Evolutionary conservation across 495 filamentous ascomycete species (phyloP).

Genomic region (Penicillium paradoxum): DNA sequence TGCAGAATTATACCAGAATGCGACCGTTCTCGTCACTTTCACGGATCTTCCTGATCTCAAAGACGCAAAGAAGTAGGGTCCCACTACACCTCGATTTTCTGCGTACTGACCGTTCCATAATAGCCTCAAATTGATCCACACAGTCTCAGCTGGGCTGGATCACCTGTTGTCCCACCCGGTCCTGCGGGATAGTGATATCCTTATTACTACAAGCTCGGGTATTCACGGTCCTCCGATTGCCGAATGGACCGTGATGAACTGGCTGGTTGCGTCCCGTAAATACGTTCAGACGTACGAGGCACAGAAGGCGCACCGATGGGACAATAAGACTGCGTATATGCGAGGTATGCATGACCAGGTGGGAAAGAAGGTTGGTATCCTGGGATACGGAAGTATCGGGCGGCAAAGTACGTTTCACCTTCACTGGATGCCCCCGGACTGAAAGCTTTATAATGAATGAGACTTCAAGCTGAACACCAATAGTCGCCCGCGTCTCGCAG

Average conservation of each 20-base stretch:
- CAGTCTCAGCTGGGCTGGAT: conserved; percentile 71
- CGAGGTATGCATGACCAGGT: conserved; percentile 43
- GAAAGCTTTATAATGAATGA: neutral
- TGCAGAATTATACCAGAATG: conserved; percentile 50
- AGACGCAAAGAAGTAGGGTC: conserved; percentile 14
- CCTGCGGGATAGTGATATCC: conserved; percentile 57
- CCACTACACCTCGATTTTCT: no score
- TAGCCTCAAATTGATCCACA: conserved; percentile 67
- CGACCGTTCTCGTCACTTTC: conserved; percentile 62
- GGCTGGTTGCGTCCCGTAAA: conserved; percentile 52
- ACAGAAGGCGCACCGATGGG: conserved; percentile 43
- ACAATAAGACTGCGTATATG: conserved; percentile 11
- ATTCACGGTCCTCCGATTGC: conserved; percentile 81
- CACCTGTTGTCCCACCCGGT: conserved; percentile 58
- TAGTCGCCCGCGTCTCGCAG: conserved; percentile 58
- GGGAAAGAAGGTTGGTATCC: conserved; percentile 60
- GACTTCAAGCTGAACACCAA: neutral
- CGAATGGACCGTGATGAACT: conserved; percentile 65
- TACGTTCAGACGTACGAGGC: conserved; percentile 42
- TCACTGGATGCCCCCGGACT: neutral
- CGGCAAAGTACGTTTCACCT: conserved; percentile 47
- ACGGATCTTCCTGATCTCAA: conserved; percentile 43
- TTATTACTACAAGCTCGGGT: conserved; percentile 67
- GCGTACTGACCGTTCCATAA: conserved; percentile 4
- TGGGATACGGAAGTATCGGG: conserved; percentile 84